Conservation (phyloP, 75 land plant genomes). For the Cryptomeria japonica region DNA sequence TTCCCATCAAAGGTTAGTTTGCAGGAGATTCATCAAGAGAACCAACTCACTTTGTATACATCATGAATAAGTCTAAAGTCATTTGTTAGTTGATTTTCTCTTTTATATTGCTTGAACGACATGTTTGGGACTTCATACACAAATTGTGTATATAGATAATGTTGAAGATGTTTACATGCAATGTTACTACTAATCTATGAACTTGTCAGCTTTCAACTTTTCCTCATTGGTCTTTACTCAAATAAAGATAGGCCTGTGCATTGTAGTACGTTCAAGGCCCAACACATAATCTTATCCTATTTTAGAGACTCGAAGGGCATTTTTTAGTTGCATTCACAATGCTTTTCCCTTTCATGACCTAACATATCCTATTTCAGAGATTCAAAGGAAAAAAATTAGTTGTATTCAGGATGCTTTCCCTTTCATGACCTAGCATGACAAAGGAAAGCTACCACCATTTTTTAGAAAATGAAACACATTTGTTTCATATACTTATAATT, state of each 20-base stretch:
- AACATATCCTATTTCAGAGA: neutral
- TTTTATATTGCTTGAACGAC: neutral
- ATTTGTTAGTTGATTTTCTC: neutral
- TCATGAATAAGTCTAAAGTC: neutral
- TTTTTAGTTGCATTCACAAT: neutral
- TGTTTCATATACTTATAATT: neutral
- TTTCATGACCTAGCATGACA: neutral
- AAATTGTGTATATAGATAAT: neutral
- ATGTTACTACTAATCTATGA: neutral
- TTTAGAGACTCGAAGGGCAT: neutral
- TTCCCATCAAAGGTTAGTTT: no score
- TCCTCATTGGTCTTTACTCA: neutral
- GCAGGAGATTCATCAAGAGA: no score
- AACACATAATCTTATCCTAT: neutral
- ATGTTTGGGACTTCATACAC: no score
- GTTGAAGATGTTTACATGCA: neutral
- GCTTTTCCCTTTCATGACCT: neutral
- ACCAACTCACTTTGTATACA: neutral
- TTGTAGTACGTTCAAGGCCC: neutral
- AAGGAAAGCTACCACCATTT: neutral
- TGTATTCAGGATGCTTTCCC: neutral
- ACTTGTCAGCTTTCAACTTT: conserved; percentile 2
- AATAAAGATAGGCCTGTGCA: neutral
- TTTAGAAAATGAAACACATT: neutral
- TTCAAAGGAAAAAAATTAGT: neutral